Base-by-base conservation (phyloP, 768 basidiomycete species). In the Cubamyces sp. region DNA sequence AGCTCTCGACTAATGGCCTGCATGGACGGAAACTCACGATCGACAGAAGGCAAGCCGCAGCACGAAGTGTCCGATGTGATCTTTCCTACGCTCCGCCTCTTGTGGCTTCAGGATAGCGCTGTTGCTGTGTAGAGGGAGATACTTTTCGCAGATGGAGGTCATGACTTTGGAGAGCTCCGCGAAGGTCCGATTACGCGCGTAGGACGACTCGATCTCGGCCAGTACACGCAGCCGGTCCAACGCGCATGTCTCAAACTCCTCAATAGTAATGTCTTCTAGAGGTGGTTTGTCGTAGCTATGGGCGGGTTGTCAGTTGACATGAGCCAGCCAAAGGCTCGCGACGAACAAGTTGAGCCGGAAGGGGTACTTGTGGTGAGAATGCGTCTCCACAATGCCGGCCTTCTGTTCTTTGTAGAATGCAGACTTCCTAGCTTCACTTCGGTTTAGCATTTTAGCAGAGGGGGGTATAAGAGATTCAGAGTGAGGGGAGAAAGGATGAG, bases 1-100 rank as follows among this genome's bases (percentile, higher is more conserved):
- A 60, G 30, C 21, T 21, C 45, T 40, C 34, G 19, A 25, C 23
- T 16, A 41, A 61, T 40, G 25, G 30, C 7, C 23, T n/a, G 11
- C 2, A 14, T n/a, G 21, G 25, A 66, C 15, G 28, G 43, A 28
- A 5, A 87, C 95, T 73, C 76, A 98, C 96, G 94, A 94, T 59
- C 94, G 87, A 76, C 96, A 97, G 75, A 99, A 98, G 6, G 97
- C 96, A 42, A 99, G 80, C 52, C 97, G 79, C 64, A 98, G 78
- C 12, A 98, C 92, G 74, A 94, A 98, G 76, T 99, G 97, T 11
- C 95, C 88, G 14, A 97, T 79, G 69, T 93, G 89, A 73, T 99
- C 97, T 64, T 82, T 87, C 70, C 82, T 81, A 61, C 97, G 81
- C 73, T 98, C 86, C 11, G 71, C 75, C 37, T 91, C 84, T 56